Percentiles rank a stretch among this genome's conserved stretches.
phyloP scores from a whole-genome alignment of 2,329 filamentous ascomycete species.

The Drechslera avenae region DNA sequence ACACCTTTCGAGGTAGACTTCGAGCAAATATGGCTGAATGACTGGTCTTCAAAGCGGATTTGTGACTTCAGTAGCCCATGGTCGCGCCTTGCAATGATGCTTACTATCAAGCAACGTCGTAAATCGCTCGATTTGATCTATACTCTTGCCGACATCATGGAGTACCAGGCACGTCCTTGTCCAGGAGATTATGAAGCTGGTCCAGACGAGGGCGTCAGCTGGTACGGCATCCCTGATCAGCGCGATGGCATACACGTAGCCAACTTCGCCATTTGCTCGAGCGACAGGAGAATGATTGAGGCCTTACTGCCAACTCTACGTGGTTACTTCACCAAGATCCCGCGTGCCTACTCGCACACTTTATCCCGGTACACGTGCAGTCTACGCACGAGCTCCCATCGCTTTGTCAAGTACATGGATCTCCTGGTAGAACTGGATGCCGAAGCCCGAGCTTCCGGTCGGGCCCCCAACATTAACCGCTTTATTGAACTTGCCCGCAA shows the following conservation, averaged over 20 bases:
- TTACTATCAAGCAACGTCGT: conserved; percentile 73
- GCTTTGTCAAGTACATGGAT: conserved; percentile 63
- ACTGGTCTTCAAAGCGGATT: conserved; percentile 62
- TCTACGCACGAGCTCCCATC: conserved; percentile 66
- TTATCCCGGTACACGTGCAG: conserved; percentile 65
- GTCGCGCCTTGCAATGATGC: conserved; percentile 82
- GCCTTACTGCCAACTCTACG: conserved; percentile 73
- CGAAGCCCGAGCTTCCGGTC: conserved; percentile 40
- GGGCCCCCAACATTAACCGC: conserved; percentile 60
- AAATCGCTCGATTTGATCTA: conserved; percentile 72
- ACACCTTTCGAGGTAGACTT: conserved; percentile 73
- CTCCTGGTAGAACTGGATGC: conserved; percentile 61
- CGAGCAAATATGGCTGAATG: conserved; percentile 63
- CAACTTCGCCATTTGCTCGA: conserved; percentile 75
- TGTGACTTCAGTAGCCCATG: conserved; percentile 85
- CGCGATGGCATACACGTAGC: conserved; percentile 66
- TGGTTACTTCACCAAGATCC: conserved; percentile 63
- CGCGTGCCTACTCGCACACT: conserved; percentile 40
- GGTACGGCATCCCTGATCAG: conserved; percentile 77
- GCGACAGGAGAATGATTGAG: conserved; percentile 74
- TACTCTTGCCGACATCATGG: conserved; percentile 67
- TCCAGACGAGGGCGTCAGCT: conserved; percentile 58
- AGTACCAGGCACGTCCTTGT: conserved; percentile 66
- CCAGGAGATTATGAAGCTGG: conserved; percentile 60
- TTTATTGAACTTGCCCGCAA: conserved; percentile 68